These are phyloP conservation scores for Dictyostelium capitatum DNA, from an alignment of 78 protist genomes.

Conservation along the genomic window DNA sequence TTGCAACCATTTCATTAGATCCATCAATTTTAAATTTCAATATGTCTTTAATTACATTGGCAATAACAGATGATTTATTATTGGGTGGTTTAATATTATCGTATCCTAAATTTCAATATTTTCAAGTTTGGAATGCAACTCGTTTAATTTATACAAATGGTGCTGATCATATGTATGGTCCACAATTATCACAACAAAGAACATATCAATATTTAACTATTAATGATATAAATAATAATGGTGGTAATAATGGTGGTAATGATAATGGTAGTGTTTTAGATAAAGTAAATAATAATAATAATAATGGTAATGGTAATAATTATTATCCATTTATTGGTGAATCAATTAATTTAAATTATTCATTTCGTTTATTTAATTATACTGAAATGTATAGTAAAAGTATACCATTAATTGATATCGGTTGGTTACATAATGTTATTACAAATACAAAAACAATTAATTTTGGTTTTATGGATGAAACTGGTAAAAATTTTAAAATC, in stretches of 20 bases:
- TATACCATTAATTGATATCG: neutral
- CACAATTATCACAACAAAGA: neutral
- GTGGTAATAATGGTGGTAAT: neutral
- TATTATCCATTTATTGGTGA: neutral
- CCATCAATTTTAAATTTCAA: neutral
- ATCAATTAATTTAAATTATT: neutral
- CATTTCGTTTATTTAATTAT: neutral
- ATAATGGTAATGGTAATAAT: neutral
- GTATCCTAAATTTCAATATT: neutral
- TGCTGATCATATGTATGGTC: neutral
- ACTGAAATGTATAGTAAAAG: neutral
- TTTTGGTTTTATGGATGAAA: conserved; percentile 8
- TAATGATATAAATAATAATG: neutral
- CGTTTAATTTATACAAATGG: neutral
- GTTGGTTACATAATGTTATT: neutral
- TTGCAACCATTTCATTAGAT: neutral
- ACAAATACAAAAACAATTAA: neutral
- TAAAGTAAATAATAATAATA: neutral
- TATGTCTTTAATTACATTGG: neutral
- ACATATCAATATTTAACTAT: neutral
- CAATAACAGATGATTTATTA: neutral
- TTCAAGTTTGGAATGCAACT: neutral
- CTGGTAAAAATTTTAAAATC: neutral
- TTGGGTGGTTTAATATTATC: neutral
- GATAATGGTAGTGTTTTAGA: neutral